These are phyloP conservation scores for Piromyces sp. DNA, from an alignment of 192 early-diverging fungal genomes.

Conservation along the genomic window DNA sequence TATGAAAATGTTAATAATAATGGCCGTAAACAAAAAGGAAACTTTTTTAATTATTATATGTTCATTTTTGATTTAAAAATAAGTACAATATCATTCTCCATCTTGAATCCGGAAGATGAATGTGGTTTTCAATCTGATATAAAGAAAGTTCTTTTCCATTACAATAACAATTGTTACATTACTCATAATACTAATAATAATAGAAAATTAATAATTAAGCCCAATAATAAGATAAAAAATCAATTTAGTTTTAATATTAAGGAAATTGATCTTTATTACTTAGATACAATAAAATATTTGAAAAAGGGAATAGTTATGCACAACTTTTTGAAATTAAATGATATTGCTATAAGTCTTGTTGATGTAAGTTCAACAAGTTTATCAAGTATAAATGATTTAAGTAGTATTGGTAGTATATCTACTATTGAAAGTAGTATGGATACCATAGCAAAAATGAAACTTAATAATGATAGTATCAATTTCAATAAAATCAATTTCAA, in stretches of 20 bases:
- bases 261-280: background rate
- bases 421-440: background rate
- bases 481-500: background rate
- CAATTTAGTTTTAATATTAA: background rate
- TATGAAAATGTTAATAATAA: background rate
- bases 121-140: background rate
- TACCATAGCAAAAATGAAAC: background rate
- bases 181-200: background rate
- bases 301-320: background rate
- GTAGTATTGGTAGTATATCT: background rate
- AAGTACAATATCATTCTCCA: background rate
- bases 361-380: background rate
- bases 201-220: background rate
- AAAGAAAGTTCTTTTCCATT: background rate
- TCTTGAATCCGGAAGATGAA: background rate
- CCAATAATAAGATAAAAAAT: background rate
- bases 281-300: background rate
- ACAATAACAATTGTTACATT: background rate
- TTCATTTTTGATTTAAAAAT: background rate
- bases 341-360: background rate
- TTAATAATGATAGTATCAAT: background rate
- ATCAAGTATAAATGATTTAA: background rate
- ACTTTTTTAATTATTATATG: background rate
- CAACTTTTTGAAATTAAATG: background rate
- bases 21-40: background rate